Conservation (phyloP, 1,139 yeast species). For the Geotrichum reessii region DNA sequence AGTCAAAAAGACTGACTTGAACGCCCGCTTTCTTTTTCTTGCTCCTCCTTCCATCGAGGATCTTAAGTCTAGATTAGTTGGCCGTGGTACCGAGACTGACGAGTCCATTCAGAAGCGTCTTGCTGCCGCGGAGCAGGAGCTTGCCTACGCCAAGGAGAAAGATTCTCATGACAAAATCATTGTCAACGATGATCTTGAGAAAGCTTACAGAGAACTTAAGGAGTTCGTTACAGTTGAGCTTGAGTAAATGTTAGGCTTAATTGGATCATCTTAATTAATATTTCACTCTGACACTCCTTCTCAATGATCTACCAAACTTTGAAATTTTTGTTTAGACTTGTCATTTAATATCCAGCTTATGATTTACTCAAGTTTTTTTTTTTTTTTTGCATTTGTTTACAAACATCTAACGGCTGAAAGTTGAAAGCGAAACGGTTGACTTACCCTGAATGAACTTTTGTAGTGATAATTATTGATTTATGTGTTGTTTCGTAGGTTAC, state of each 20-base stretch:
- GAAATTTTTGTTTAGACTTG: no score
- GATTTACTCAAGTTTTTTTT: no score
- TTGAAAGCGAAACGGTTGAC: no score
- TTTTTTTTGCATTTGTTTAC: no score
- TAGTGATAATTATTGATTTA: no score
- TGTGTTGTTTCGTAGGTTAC: background rate
- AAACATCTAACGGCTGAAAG: no score
- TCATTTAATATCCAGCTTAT: no score
- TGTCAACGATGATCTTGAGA: conserved; percentile 87
- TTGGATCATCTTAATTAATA: background rate
- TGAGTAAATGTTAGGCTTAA: background rate
- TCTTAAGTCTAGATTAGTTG: conserved; percentile 64
- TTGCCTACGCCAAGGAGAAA: conserved; percentile 74
- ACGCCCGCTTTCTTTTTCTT: conserved; percentile 79
- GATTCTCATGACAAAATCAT: conserved; percentile 89
- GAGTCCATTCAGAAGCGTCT: conserved; percentile 81
- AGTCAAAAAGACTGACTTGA: conserved; percentile 73
- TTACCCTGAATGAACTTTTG: no score
- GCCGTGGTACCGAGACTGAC: conserved; percentile 90
- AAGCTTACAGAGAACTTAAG: conserved; percentile 76
- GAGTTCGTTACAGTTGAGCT: conserved; percentile 40
- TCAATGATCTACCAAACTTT: background rate
- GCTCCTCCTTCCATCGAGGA: conserved; percentile 89
- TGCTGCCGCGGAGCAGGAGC: conserved; percentile 77
- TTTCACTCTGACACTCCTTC: background rate